phyloP scores from a whole-genome alignment of 176 grass and related monocot genomes.

The Chrysopogon serrulatus region DNA sequence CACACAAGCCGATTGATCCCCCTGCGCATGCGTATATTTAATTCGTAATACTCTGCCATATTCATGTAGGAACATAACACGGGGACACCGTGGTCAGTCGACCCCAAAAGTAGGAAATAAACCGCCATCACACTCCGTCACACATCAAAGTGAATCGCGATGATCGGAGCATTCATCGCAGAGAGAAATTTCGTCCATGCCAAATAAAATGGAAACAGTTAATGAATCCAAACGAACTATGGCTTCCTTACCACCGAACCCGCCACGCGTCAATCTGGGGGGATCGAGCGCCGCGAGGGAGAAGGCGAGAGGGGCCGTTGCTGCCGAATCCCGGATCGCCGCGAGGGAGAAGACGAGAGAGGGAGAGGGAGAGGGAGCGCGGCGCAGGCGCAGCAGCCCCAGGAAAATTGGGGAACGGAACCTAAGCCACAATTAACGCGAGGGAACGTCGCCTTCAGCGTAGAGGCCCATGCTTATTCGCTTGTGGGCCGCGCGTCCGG shows the following conservation, averaged over 20 bases:
- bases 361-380: background rate
- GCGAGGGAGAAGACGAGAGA: background rate
- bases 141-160: background rate
- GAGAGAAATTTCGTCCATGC: background rate
- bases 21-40: background rate
- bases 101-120: background rate
- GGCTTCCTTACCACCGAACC: background rate
- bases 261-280: background rate
- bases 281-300: background rate
- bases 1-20: background rate
- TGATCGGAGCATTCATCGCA: background rate
- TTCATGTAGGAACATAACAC: background rate
- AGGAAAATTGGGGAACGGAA: background rate
- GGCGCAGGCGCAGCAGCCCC: background rate
- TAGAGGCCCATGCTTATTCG: background rate
- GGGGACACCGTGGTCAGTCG: background rate
- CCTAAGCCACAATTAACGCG: background rate
- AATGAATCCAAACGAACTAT: background rate
- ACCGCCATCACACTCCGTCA: background rate
- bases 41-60: background rate
- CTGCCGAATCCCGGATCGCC: background rate
- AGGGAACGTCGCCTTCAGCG: background rate
- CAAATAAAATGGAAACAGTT: background rate
- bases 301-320: background rate
- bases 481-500: background rate